Evolutionary conservation across 805 yeast genomes (phyloP), one percentile per base, ranked within the genome.

Genomic region (Saccharomycopsis sp.): DNA sequence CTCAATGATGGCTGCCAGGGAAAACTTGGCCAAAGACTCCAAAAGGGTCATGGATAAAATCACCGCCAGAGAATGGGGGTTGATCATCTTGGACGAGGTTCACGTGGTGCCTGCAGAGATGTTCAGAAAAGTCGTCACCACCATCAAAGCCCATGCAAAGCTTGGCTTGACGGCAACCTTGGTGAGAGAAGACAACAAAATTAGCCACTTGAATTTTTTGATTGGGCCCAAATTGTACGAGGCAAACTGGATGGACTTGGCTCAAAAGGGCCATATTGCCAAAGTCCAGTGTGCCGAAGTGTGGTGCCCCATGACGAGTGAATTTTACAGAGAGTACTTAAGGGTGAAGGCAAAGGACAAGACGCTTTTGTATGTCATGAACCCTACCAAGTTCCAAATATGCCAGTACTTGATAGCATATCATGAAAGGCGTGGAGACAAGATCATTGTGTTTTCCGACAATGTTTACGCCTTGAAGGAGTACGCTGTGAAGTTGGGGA

Each of bases 281-380:
- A 92, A 89, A 51, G 99, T 92, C 33, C 99, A 92, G 62, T 92
- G 99, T 72, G 99, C 99, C 0, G 99, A 92, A 63, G 98, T 92
- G 23, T 92, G 99, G 99, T 92, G 99, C 63, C 97, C 98, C 17
- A 92, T 92, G 99, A 89, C 98, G 0, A 76, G 95, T 1, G 99
- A 92, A 61, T 92, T 92, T 54, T 92, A 92, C 57, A 95, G 87
- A 53, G 99, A 92, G 58, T 92, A 92, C 60, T 62, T 92, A 33
- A 66, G 88, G 53, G 96, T 89, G 54, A 73, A 74, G 44, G 83
- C 96, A 0, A 71, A 96, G 50, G 87, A 89, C 61, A 71, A 95
- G 55, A 87, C 88, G 96, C 63, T 92, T 39, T 64, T 92, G 42
- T 94, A 94, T 57, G 89, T 92, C 53, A 92, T 92, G 99, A 92